Conservation (phyloP, 257 asterid species). For the Handroanthus guayacan region DNA sequence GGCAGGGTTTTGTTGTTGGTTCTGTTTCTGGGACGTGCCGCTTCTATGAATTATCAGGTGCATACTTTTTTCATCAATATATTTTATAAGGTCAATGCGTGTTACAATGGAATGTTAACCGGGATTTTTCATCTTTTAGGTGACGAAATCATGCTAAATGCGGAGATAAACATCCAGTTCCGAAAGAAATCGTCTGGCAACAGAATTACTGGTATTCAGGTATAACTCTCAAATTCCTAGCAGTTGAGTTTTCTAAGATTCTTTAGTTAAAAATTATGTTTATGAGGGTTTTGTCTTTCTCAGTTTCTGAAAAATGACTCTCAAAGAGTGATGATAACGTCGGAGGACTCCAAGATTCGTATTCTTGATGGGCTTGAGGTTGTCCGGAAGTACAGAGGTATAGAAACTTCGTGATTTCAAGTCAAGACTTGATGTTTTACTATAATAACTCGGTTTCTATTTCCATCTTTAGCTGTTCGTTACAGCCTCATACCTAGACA, state of each 20-base stretch:
- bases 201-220: slow-evolving; percentile 94
- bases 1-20: slow-evolving; percentile 81
- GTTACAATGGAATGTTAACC: no score
- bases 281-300: slow-evolving; percentile 25
- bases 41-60: slow-evolving; percentile 68
- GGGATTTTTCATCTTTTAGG: slow-evolving; percentile 39
- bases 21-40: slow-evolving; percentile 77
- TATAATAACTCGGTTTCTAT: neutral
- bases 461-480: neutral
- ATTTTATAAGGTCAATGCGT: no score
- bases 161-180: slow-evolving; percentile 59
- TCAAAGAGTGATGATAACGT: slow-evolving; percentile 74
- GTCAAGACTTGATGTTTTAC: neutral
- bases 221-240: slow-evolving; percentile 28
- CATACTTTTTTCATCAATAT: neutral
- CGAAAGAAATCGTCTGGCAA: slow-evolving; percentile 65
- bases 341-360: slow-evolving; percentile 82
- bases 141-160: slow-evolving; percentile 50
- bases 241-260: neutral
- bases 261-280: slow-evolving; percentile 16
- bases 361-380: slow-evolving; percentile 78
- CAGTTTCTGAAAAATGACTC: slow-evolving; percentile 64
- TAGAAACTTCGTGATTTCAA: neutral
- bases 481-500: no score
- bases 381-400: slow-evolving; percentile 85